These are phyloP conservation scores for Irineochytrium annulatum DNA, from an alignment of 192 early-diverging fungal species.

Conservation along the genomic window DNA sequence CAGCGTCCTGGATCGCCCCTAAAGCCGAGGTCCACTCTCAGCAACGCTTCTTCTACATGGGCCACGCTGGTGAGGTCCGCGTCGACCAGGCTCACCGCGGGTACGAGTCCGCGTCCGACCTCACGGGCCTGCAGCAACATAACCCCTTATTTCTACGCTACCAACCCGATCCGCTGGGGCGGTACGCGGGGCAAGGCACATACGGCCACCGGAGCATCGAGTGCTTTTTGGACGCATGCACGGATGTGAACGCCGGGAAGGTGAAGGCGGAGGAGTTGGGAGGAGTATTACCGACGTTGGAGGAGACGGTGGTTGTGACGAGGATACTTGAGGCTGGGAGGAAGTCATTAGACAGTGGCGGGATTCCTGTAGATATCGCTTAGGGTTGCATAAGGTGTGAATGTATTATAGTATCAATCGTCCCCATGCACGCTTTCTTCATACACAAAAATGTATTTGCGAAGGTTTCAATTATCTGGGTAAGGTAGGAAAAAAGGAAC, in stretches of 20 bases:
- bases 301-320: slow-evolving; percentile 34
- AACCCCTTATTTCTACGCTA: slow-evolving; percentile 46
- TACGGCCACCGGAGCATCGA: slow-evolving; percentile 41
- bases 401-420: too few relatives aligned
- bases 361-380: background rate
- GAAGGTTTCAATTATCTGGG: background rate
- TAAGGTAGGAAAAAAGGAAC: too few relatives aligned
- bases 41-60: slow-evolving; percentile 42
- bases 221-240: slow-evolving; percentile 26
- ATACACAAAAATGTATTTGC: background rate
- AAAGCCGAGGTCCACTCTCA: slow-evolving; percentile 44
- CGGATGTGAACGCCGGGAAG: slow-evolving; percentile 24
- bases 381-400: background rate
- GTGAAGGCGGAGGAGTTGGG: slow-evolving; percentile 26
- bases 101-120: slow-evolving; percentile 37
- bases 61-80: slow-evolving; percentile 37
- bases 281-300: slow-evolving; percentile 31
- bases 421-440: background rate
- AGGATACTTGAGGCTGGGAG: slow-evolving; percentile 45
- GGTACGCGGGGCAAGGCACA: slow-evolving; percentile 36
- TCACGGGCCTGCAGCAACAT: slow-evolving; percentile 15
- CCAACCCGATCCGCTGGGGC: slow-evolving; percentile 37
- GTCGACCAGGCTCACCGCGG: slow-evolving; percentile 47
- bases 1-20: slow-evolving; percentile 45
- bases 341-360: slow-evolving; percentile 31